A percentile compares a stretch with the other conserved stretches of the same genome.
phyloP scores from a whole-genome alignment of 2,329 filamentous ascomycete species.

The Dothistroma pini region DNA sequence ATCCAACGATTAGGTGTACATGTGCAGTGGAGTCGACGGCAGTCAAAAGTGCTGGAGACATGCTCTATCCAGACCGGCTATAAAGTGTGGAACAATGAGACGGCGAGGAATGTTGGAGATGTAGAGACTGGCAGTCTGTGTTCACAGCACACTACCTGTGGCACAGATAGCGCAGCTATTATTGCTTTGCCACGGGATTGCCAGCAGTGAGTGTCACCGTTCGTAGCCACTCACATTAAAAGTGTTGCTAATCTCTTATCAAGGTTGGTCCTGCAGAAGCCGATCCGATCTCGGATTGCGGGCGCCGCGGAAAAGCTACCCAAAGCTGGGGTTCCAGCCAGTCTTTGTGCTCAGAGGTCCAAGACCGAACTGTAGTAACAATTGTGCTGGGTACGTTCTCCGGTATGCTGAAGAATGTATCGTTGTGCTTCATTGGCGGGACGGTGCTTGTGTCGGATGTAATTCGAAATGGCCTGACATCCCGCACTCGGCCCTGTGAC shows the following conservation, averaged over 20 bases:
- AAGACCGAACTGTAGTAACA: neutral
- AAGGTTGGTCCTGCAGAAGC: neutral
- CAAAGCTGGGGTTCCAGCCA: neutral
- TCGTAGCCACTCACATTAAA: neutral
- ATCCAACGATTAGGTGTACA: conserved; percentile 80
- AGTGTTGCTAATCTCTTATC: neutral
- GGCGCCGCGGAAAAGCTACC: neutral
- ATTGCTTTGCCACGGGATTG: conserved; percentile 8
- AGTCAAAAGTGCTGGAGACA: conserved; percentile 62
- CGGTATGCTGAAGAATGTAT: neutral
- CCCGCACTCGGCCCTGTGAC: neutral
- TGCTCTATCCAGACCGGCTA: conserved; percentile 21
- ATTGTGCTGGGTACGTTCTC: conserved; percentile 3
- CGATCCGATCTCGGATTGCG: neutral
- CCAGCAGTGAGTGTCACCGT: neutral
- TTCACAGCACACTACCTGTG: too few species aligned
- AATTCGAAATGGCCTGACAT: neutral
- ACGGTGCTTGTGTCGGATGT: neutral
- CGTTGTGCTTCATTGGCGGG: neutral
- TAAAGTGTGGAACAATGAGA: neutral
- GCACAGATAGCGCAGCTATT: neutral
- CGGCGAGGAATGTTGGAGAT: neutral
- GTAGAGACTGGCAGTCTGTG: neutral
- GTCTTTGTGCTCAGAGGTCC: neutral
- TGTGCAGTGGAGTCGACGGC: conserved; percentile 67